Conservation (phyloP, 1,284 basidiomycete species). For the Tranzscheliella williamsii region DNA sequence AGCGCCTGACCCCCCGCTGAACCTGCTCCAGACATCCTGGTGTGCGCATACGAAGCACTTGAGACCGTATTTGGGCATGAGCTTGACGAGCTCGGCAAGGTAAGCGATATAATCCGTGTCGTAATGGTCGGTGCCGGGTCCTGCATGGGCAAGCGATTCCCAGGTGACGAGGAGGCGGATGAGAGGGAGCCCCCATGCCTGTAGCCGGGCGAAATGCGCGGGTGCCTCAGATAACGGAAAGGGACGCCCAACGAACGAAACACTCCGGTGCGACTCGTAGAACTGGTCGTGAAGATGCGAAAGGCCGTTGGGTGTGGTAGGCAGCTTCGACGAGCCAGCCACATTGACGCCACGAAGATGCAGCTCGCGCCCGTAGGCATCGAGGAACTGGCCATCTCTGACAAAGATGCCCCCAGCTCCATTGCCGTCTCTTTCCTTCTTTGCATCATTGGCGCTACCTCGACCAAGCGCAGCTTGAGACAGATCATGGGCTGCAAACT, state of each 20-base stretch:
- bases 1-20: conserved; percentile 73
- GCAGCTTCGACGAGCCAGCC: conserved; percentile 60
- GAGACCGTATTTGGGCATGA: conserved; percentile 80
- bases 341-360: conserved; percentile 62
- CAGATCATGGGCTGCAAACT: conserved; percentile 43
- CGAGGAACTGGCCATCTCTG: conserved; percentile 49
- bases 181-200: conserved; percentile 61
- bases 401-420: conserved; percentile 18
- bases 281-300: conserved; percentile 29
- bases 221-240: conserved; percentile 59
- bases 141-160: conserved; percentile 92
- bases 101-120: conserved; percentile 87
- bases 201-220: conserved; percentile 55
- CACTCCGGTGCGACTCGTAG: conserved; percentile 56
- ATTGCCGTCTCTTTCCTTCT: too few relatives aligned
- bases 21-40: conserved; percentile 84
- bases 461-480: conserved; percentile 33
- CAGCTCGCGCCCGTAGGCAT: conserved; percentile 54
- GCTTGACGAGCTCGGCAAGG: conserved; percentile 71
- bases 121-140: conserved; percentile 25
- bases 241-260: conserved; percentile 62
- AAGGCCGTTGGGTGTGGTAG: conserved; percentile 32
- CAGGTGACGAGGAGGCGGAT: conserved; percentile 79
- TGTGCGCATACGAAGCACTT: conserved; percentile 73
- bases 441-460: too few relatives aligned